Evolutionary conservation across 2,329 filamentous ascomycete genomes (phyloP), one percentile per base, ranked within the genome.

Genomic region (Rutstroemia sp.): DNA sequence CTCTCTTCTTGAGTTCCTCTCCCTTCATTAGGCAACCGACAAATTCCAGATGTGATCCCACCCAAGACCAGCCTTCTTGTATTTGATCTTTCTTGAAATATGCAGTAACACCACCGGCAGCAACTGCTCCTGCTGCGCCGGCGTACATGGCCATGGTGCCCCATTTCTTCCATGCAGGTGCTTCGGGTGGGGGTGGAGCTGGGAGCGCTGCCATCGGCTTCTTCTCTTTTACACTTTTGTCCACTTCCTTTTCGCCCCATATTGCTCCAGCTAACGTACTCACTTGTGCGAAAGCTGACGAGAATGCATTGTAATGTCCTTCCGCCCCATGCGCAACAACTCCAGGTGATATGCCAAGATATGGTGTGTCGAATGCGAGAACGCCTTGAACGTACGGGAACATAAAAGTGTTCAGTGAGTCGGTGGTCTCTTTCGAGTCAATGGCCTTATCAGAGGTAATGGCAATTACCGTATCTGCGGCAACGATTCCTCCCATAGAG

Each of bases 301-400:
- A 79, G 7, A 86, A 87, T 44, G 84, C 85, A 59, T 86, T 87
- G 73, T 92, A 92, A 65, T 96, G 90, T 44, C 82, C 86, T 75
- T 97, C 91, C 5, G 92, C 92, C 58, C 86, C 84, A 69, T 92
- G 87, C 4, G 89, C 88, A n/a, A 94, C 85, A 1, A 94, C 87
- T 25, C 88, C 87, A 0, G 89, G 88, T 21, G 86, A 82, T 61
- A 92, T 90, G 57, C 88, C 88, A 1, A 94, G 79, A 70, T 88
- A 99, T 1, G 94, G 94, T 0, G 94, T 99, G 73, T 97, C 92
- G 69, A 96, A 96, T 51, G 92, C 89, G 48, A 97, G 80, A 25
- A 97, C 82, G 63, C 88, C 92, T 72, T 92, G 88, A 62, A 97
- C 84, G 71, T 91, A 92, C 1, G 92, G 92, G 70, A 97, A 97